Conservation (phyloP, 768 basidiomycete genomes). For the Leccinum fibrillosum region DNA sequence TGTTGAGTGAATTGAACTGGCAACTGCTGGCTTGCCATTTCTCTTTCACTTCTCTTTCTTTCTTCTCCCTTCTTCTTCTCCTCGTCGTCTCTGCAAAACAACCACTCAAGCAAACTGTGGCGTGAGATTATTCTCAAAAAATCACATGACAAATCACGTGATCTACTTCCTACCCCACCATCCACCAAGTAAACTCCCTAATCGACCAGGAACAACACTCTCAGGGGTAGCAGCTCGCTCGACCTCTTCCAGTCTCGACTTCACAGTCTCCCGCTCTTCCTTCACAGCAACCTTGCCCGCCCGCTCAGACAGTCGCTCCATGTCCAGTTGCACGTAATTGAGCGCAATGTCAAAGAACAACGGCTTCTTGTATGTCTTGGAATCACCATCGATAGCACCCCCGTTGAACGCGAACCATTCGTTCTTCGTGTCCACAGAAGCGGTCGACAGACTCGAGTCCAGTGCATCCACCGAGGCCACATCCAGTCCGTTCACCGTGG, state of each 20-base stretch:
- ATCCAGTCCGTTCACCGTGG: too few species aligned
- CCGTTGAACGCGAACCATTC: too few species aligned
- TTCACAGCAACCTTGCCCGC: slow-evolving; percentile 53
- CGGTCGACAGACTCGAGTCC: too few species aligned
- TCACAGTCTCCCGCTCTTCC: slow-evolving; percentile 29
- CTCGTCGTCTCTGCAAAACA: slow-evolving; percentile 19
- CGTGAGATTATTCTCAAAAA: slow-evolving; percentile 17
- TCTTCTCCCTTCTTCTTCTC: not conserved
- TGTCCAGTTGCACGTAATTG: slow-evolving; percentile 86
- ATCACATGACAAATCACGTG: slow-evolving; percentile 19
- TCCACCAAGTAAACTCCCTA: slow-evolving; percentile 69
- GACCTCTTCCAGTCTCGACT: slow-evolving; percentile 56
- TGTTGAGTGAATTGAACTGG: slow-evolving; percentile 25
- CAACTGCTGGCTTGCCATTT: slow-evolving; percentile 24
- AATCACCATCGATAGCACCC: slow-evolving; percentile 31
- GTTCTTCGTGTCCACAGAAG: too few species aligned
- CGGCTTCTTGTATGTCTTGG: slow-evolving; percentile 69
- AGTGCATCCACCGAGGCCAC: too few species aligned
- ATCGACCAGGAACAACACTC: slow-evolving; percentile 36
- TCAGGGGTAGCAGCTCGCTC: slow-evolving; percentile 47
- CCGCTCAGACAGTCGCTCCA: slow-evolving; percentile 68
- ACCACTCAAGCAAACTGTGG: slow-evolving; percentile 11
- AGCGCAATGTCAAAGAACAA: slow-evolving; percentile 93
- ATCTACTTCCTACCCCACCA: slow-evolving; percentile 64
- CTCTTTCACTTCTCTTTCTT: not conserved